phyloP scores from a whole-genome alignment of 768 basidiomycete genomes.

The Russula sp. region DNA sequence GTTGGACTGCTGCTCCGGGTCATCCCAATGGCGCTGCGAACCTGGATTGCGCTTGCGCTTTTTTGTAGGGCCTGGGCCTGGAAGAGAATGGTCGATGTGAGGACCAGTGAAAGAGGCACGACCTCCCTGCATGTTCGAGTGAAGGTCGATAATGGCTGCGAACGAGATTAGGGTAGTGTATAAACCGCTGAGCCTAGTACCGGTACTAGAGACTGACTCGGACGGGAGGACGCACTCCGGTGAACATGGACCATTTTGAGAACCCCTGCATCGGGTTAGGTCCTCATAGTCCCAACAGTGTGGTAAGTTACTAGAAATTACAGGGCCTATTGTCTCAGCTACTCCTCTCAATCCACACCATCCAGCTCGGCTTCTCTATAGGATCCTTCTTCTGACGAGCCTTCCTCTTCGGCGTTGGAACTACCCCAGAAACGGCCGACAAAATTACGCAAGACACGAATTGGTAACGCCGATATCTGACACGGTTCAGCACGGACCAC shows the following conservation, averaged over 20 bases:
- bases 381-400: slow-evolving; percentile 13
- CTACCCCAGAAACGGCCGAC: slow-evolving; percentile 21
- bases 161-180: not conserved
- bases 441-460: slow-evolving; percentile 23
- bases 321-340: not conserved
- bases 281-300: not conserved
- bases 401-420: slow-evolving; percentile 11
- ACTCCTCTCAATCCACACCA: slow-evolving; percentile 13
- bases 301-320: not conserved
- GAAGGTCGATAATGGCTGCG: not conserved
- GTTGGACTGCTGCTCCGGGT: slow-evolving; percentile 30
- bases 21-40: slow-evolving; percentile 40
- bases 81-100: slow-evolving; percentile 15
- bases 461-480: slow-evolving; percentile 18
- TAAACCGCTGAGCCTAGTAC: not conserved
- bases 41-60: slow-evolving; percentile 18
- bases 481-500: not conserved
- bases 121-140: slow-evolving; percentile 18
- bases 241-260: not conserved
- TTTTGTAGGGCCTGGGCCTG: slow-evolving; percentile 19
- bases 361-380: slow-evolving; percentile 7
- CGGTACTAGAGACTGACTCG: not conserved
- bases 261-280: slow-evolving; percentile 17
- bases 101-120: slow-evolving; percentile 10
- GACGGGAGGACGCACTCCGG: not conserved